Evolutionary conservation across 306 rosid genomes (phyloP).

Genomic region (Potentilla sterilis): DNA sequence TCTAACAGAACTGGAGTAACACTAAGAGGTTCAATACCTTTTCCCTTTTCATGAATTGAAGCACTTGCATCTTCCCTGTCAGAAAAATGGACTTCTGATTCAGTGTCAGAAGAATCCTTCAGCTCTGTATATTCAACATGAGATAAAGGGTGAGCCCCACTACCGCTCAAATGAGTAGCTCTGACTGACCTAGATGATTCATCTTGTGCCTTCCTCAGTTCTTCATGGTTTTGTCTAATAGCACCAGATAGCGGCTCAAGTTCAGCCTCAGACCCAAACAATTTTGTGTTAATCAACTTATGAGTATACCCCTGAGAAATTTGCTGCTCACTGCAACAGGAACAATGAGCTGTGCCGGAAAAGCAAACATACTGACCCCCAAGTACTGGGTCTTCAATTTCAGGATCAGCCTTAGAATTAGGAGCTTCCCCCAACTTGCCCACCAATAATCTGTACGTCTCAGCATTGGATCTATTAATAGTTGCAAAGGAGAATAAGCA

Average conservation of each 20-base stretch:
- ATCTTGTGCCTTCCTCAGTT: conserved; percentile 22
- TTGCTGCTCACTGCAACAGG: conserved; percentile 63
- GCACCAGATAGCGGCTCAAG: conserved; percentile 40
- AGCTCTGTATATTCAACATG: conserved; percentile 74
- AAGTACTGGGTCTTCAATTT: conserved; percentile 39
- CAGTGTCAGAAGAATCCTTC: conserved; percentile 70
- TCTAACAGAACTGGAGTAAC: conserved; percentile 10
- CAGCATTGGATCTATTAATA: conserved; percentile 50
- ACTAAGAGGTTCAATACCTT: conserved; percentile 32
- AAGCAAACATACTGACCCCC: conserved; percentile 24
- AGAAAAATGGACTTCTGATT: conserved; percentile 58
- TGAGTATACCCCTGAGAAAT: conserved; percentile 28
- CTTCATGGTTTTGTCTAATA: conserved; percentile 28
- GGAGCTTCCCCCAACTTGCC: conserved; percentile 58
- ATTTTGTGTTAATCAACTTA: conserved; percentile 38
- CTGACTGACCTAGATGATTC: conserved; percentile 35
- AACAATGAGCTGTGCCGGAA: conserved; percentile 35
- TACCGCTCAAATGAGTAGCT: conserved; percentile 31
- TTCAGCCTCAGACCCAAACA: conserved; percentile 40
- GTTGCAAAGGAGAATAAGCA: conserved; percentile 72
- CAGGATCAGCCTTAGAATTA: conserved; percentile 34
- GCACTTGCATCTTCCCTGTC: conserved; percentile 43
- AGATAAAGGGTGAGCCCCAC: conserved; percentile 52
- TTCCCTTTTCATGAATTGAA: conserved; percentile 26
- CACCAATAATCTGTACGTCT: conserved; percentile 54